phyloP scores from a whole-genome alignment of 2,329 filamentous ascomycete genomes.

The Aspergillus phoenicis region DNA sequence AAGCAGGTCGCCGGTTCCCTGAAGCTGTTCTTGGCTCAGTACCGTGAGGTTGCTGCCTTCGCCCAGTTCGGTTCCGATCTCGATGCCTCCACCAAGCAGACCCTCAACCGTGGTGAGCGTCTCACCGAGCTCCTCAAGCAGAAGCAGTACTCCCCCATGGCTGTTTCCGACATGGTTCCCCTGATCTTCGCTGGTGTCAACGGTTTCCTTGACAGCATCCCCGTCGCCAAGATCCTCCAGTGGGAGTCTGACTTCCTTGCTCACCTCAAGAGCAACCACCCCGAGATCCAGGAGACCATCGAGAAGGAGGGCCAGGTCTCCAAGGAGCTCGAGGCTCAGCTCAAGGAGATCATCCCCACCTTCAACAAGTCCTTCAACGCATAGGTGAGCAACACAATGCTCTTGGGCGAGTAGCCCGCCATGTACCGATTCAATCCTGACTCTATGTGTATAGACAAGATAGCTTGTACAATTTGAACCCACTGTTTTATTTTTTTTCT shows the following conservation, averaged over 20 bases:
- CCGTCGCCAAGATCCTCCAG: slow-evolving; percentile 84
- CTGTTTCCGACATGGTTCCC: slow-evolving; percentile 99
- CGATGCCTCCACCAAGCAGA: slow-evolving; percentile 98
- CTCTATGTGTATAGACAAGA: slow-evolving; percentile 49
- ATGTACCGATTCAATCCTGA: slow-evolving; percentile 44
- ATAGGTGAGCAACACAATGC: slow-evolving; percentile 41
- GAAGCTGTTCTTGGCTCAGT: slow-evolving; percentile 99
- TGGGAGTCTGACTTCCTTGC: slow-evolving; percentile 96
- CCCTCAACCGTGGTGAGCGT: slow-evolving; percentile 96
- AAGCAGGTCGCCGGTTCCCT: slow-evolving; percentile 99
- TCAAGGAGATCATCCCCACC: slow-evolving; percentile 69
- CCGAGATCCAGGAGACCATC: slow-evolving; percentile 79
- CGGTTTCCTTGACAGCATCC: slow-evolving; percentile 85
- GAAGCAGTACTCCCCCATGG: slow-evolving; percentile 99
- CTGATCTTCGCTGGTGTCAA: slow-evolving; percentile 99
- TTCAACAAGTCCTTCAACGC: slow-evolving; percentile 92
- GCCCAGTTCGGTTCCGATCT: slow-evolving; percentile 99
- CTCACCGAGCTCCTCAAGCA: slow-evolving; percentile 98
- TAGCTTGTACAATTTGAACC: slow-evolving; percentile 51
- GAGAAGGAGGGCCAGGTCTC: slow-evolving; percentile 94
- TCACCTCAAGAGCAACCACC: slow-evolving; percentile 89
- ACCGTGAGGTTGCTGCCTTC: slow-evolving; percentile 99
- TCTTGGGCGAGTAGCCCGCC: slow-evolving; percentile 34
- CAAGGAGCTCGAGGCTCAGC: slow-evolving; percentile 74
- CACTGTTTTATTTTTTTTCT: slow-evolving; percentile 45